Percentiles rank a stretch among this genome's conserved stretches.
phyloP scores from a whole-genome alignment of 2,329 filamentous ascomycete species.

The Fusarium chuoi region DNA sequence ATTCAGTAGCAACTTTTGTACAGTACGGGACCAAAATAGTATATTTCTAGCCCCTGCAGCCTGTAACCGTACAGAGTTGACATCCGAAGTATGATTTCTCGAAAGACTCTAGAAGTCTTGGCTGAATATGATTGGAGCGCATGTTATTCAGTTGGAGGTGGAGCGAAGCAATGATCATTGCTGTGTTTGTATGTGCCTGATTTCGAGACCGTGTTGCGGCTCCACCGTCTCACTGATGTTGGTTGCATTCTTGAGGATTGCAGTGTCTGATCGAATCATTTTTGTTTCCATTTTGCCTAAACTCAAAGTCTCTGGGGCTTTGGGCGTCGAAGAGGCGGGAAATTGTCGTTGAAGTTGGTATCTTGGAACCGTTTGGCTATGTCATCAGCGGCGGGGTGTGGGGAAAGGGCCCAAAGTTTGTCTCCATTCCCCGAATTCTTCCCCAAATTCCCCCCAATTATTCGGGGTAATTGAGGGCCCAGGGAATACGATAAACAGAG shows the following conservation, averaged over 20 bases:
- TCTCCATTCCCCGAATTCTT: slow-evolving; percentile 24
- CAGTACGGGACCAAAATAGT: no score
- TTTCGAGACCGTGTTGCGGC: neutral
- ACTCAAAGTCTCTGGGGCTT: no score
- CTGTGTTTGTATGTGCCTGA: neutral
- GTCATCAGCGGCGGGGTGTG: slow-evolving; percentile 28
- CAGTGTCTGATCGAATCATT: neutral
- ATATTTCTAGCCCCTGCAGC: no score
- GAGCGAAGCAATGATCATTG: slow-evolving; percentile 25
- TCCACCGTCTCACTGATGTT: neutral
- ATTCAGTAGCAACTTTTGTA: no score
- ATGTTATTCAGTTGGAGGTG: slow-evolving; percentile 6
- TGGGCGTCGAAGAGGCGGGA: neutral
- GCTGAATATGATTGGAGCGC: slow-evolving; percentile 38
- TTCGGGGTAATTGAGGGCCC: slow-evolving; percentile 31
- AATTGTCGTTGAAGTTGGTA: neutral
- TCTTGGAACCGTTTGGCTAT: neutral
- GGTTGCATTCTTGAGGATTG: neutral
- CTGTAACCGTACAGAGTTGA: slow-evolving; percentile 10
- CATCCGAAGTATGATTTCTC: slow-evolving; percentile 1
- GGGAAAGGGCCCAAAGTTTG: slow-evolving; percentile 41
- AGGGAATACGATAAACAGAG: neutral
- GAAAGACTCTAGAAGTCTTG: slow-evolving; percentile 10
- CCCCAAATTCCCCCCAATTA: slow-evolving; percentile 25
- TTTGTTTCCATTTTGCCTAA: neutral